phyloP scores from a whole-genome alignment of 2,329 filamentous ascomycete genomes.

The Paracamarosporium sp. region DNA sequence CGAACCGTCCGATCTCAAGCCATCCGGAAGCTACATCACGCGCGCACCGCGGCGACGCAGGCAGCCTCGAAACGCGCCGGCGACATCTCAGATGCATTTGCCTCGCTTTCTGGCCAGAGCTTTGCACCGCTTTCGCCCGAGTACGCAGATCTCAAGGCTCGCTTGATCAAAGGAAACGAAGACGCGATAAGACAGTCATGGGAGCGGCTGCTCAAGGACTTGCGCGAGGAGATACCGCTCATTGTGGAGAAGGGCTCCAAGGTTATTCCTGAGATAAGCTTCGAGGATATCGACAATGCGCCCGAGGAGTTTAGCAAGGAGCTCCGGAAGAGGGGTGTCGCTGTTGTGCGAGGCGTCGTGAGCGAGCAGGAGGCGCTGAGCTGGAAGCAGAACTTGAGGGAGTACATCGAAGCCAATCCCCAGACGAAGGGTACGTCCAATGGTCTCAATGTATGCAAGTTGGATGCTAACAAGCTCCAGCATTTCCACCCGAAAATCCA shows the following conservation, averaged over 20 bases:
- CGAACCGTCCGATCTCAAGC: slow-evolving; percentile 33
- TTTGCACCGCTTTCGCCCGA: slow-evolving; percentile 53
- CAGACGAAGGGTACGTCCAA: slow-evolving; percentile 45
- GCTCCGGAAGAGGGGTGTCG: slow-evolving; percentile 63
- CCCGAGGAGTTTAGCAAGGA: slow-evolving; percentile 63
- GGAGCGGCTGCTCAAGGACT: slow-evolving; percentile 51
- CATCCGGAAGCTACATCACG: slow-evolving; percentile 24
- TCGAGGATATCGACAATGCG: slow-evolving; percentile 54
- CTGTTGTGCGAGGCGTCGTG: slow-evolving; percentile 55
- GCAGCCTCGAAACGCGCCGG: slow-evolving; percentile 53
- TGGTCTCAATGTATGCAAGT: background rate
- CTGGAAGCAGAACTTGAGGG: slow-evolving; percentile 52
- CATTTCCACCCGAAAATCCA: slow-evolving; percentile 56
- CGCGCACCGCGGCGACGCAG: slow-evolving; percentile 37
- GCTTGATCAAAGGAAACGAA: slow-evolving; percentile 57
- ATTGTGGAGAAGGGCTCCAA: slow-evolving; percentile 52
- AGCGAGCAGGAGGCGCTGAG: slow-evolving; percentile 51
- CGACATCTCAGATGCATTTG: slow-evolving; percentile 60
- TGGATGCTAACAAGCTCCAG: slow-evolving; percentile 30
- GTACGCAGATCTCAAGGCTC: slow-evolving; percentile 54
- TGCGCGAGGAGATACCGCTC: slow-evolving; percentile 54
- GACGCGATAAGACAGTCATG: slow-evolving; percentile 54
- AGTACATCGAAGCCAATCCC: slow-evolving; percentile 56
- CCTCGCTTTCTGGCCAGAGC: slow-evolving; percentile 54
- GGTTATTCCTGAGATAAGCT: slow-evolving; percentile 56